Conservation (phyloP, 306 rosid genomes). For the Begonia masoniana region DNA sequence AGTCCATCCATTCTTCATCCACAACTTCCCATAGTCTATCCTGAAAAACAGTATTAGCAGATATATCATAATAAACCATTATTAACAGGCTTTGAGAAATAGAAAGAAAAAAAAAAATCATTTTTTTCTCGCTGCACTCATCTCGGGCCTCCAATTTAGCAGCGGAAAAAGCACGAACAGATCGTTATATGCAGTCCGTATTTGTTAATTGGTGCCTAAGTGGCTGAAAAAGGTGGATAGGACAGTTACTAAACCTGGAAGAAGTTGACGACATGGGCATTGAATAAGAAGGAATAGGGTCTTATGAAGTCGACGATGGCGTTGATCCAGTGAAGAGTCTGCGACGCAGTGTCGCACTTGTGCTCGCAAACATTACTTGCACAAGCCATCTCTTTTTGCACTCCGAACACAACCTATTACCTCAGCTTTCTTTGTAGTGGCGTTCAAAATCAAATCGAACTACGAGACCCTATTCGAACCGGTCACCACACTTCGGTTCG, state of each 20-base stretch:
- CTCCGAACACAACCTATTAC: too few relatives aligned
- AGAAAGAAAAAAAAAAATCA: neutral
- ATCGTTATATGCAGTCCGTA: neutral
- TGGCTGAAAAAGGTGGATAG: neutral
- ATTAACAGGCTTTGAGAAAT: neutral
- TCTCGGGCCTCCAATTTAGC: neutral
- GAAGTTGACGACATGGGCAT: constrained; percentile 75
- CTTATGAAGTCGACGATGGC: constrained; percentile 51
- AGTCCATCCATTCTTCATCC: constrained; percentile 71
- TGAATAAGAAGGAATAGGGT: constrained; percentile 36
- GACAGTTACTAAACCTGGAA: constrained; percentile 33
- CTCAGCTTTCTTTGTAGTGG: too few relatives aligned
- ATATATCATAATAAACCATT: neutral
- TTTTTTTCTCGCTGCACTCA: neutral
- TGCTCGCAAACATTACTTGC: constrained; percentile 13
- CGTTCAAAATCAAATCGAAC: too few relatives aligned
- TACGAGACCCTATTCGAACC: too few relatives aligned
- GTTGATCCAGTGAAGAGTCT: constrained; percentile 53
- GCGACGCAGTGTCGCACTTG: constrained; percentile 40
- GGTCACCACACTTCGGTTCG: too few relatives aligned
- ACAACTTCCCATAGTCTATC: constrained; percentile 64
- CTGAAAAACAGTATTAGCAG: constrained; percentile 19
- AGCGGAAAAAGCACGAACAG: neutral
- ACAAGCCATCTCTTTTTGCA: neutral
- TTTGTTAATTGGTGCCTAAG: neutral